Base-by-base conservation (phyloP, 2,329 filamentous ascomycete species). In the Fusarium begoniae region DNA sequence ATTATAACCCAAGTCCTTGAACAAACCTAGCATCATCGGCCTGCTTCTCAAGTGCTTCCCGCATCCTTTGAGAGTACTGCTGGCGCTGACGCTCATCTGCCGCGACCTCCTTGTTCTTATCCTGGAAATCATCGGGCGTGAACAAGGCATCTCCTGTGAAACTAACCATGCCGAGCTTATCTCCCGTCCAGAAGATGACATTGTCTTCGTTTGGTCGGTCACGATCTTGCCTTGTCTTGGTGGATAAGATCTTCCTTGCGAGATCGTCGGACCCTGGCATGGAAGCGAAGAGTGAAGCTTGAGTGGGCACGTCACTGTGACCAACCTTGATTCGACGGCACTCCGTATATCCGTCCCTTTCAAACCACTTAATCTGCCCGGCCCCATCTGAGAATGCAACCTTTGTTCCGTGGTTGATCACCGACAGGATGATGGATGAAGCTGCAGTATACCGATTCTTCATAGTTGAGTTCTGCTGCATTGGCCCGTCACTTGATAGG, bases 321-420 rank as follows among this genome's bases (percentile, higher is more conserved):
- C 90, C 89, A 35, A 92, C 87, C 73, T 84, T 86, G 70, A 87
- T 83, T 70, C 84, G 82, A 56, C 89, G 85, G 47, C 88, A 87
- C 74, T 91, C 89, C 11, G 89, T 91, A 69, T 87, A 86, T 2
- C 93, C 95, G 78, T 98, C 94, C 41, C 95, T 88, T 82, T 98
- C 96, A 50, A 97, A 90, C 95, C 96, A 98, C 80, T 94, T 96
- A 72, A 98, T 82, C 57, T 92, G 90, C 1, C 96, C 96, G 30
- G 94, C 90, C 2, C 93, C 93, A 78, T 98, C 96, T 6, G 94
- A 94, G 74, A 93, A 93, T 24, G 94, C 94, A 38, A 98, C 88
- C 9, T 93, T 89, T 13, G 92, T 93, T 9, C 96, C 96, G 74
- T 98, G 96, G 22, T 91, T 91, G 9, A 91, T 90, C 1, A 96